Base-by-base conservation (phyloP, 495 filamentous ascomycete genomes). In the Chaetomidium leptoderma region DNA sequence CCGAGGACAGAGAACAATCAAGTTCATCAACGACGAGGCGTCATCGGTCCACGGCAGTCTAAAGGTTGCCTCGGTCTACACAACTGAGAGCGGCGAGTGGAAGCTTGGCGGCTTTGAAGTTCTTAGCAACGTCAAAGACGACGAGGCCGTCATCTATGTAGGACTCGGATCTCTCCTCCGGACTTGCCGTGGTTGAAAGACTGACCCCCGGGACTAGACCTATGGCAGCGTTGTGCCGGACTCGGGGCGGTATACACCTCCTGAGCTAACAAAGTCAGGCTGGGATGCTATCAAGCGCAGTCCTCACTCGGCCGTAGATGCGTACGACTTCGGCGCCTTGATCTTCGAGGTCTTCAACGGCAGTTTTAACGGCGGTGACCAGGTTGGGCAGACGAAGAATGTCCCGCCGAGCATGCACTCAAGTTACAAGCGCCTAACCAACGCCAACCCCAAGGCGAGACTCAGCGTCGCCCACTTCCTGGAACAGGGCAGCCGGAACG, bases 51-150 rank as follows among this genome's bases (percentile, higher is more conserved):
- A 98, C 64, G 93, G 92, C 36, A 89, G 81, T 58, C 77, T 97
- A 27, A 82, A 89, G 53, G 84, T 87, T 21, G 88, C 89, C 2
- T 96, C 92, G 0, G 81, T 98, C 61, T 97, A 87, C 67, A 89
- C 86, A 14, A 88, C 90, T 69, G 92, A 97, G 69, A 96, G 93
- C 72, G 93, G 93, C 29, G 93, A 97, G 69, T 98, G 93, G 93
- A 97, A 93, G 69, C 74, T 98, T 3, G 91, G 88, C 4, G 93
- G 93, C 9, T 93, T 97, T 55, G 95, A 98, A 61, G 80, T 95
- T 10, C 69, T 97, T 36, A 97, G 92, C 72, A 95, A 89, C 21
- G 87, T 96, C 72, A 96, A 96, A 67, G 93, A 97, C 35, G 92
- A 97, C 54, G 87, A 96, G 50, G 88, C 90, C 8, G 78, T 96